Evolutionary conservation across 2,329 filamentous ascomycete species (phyloP), one percentile per base, ranked within the genome.

Genomic region (Fusarium sacchari): DNA sequence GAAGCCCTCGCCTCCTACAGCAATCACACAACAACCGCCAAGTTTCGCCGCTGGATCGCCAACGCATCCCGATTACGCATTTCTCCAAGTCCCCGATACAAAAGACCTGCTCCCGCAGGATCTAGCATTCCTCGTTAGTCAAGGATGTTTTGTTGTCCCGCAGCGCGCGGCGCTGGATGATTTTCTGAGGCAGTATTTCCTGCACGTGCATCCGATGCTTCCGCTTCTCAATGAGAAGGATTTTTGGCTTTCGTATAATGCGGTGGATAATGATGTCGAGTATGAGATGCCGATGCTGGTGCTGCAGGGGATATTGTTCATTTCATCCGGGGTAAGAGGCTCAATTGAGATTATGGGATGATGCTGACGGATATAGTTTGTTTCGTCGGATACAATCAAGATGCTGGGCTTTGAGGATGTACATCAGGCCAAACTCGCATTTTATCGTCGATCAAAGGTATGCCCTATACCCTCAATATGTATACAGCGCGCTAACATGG

Each of bases 151-250:
- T 30, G 52, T 77, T 1, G 76, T 79, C 0, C 78, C 78, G 0
- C 72, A 76, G 28, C 55, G 77, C 22, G 62, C 55, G 1, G 72
- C 72, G 13, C 69, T 79, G 14, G 75, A 79, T 39, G 77, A 79
- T 40, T 79, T 80, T n/a, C 42, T 80, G n/a, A 39, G 71, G 11
- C 73, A 78, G 26, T 80, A 80, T 59, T 80, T 80, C 20, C 44
- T 73, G 2, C 76, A 80, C n/a, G 76, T 80, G 0, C 78, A 80
- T 44, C 78, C 78, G 5, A 75, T 80, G 59, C 74, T 80, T 18
- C 78, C 78, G 2, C 53, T 80, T 0, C 14, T 80, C 7, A 76
- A 78, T 12, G 76, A 78, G 17, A 76, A 71, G 49, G 76, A 78
- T 12, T 74, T 76, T 12, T 78, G 76, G 76, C 59, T 70, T 14